A percentile compares a stretch with the other conserved stretches of the same genome.
These are phyloP conservation scores for Xylaria sp. DNA, from an alignment of 2,329 filamentous ascomycete species.

Conservation along the genomic window DNA sequence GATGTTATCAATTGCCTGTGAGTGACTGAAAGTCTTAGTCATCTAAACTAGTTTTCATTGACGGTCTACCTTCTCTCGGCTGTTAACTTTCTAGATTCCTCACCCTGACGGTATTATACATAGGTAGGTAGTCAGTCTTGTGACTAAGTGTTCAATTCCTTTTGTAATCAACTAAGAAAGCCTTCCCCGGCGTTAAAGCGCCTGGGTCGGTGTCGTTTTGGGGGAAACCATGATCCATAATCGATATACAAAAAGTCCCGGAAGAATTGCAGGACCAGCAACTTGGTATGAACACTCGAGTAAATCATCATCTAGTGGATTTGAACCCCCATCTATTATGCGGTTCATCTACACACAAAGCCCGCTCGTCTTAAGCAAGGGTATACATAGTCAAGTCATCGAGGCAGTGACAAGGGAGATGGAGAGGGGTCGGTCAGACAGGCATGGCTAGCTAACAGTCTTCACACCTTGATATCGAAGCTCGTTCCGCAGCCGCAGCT, in stretches of 20 bases:
- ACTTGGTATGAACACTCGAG: neutral
- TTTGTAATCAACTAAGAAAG: neutral
- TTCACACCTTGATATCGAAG: conserved; percentile 84
- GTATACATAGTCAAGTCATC: neutral
- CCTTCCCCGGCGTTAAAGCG: neutral
- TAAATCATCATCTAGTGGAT: conserved; percentile 8
- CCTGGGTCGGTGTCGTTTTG: neutral
- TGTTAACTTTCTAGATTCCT: neutral
- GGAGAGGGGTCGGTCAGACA: neutral
- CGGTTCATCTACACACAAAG: conserved; percentile 2
- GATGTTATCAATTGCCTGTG: neutral
- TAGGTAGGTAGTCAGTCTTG: neutral
- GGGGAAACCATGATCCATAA: neutral
- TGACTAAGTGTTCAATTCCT: neutral
- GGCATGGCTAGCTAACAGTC: neutral
- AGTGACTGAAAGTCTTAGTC: neutral
- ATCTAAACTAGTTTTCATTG: neutral
- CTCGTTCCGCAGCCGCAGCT: conserved; percentile 98
- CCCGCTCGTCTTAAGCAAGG: neutral
- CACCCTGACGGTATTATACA: conserved; percentile 9
- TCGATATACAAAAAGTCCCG: neutral
- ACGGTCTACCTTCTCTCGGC: neutral
- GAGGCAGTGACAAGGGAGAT: neutral
- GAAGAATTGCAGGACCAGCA: neutral
- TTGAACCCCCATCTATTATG: neutral